These are phyloP conservation scores for Phytopythium cucurbitacearum DNA, from an alignment of 352 stramenopile genomes.

Conservation along the genomic window DNA sequence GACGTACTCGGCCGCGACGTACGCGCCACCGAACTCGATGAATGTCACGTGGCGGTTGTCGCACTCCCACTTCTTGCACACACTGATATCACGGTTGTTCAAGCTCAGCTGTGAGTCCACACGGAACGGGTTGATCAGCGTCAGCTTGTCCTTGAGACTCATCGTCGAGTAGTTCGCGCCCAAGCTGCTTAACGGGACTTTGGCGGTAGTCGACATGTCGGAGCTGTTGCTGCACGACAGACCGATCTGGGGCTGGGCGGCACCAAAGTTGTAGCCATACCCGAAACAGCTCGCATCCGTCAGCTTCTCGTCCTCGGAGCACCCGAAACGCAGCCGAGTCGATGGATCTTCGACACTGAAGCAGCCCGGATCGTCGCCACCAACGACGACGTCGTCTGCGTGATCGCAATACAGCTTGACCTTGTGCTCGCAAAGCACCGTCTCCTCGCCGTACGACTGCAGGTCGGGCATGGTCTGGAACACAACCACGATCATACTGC, in stretches of 20 bases:
- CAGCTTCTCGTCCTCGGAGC: slow-evolving; percentile 30
- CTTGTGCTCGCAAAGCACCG: slow-evolving; percentile 51
- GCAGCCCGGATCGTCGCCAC: slow-evolving; percentile 51
- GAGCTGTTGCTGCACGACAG: slow-evolving; percentile 47
- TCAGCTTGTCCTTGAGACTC: slow-evolving; percentile 21
- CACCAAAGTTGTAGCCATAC: slow-evolving; percentile 49
- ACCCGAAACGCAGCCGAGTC: slow-evolving; percentile 41
- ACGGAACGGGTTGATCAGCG: slow-evolving; percentile 50
- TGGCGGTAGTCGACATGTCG: slow-evolving; percentile 7
- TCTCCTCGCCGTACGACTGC: slow-evolving; percentile 62
- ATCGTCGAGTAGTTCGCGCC: not conserved
- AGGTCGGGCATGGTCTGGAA: slow-evolving; percentile 79
- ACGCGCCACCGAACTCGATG: slow-evolving; percentile 54
- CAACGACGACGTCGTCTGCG: slow-evolving; percentile 11
- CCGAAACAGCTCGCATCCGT: slow-evolving; percentile 48
- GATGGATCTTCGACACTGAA: slow-evolving; percentile 39
- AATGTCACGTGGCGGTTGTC: slow-evolving; percentile 72
- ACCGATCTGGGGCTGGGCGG: slow-evolving; percentile 14
- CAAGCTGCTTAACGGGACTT: slow-evolving; percentile 1
- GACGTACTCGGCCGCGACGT: slow-evolving; percentile 56
- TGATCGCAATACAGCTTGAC: slow-evolving; percentile 50
- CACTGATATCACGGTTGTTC: slow-evolving; percentile 29
- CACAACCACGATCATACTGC: slow-evolving; percentile 73
- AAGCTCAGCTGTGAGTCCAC: slow-evolving; percentile 32
- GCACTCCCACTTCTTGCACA: slow-evolving; percentile 77